These are phyloP conservation scores for Bromus sterilis DNA, from an alignment of 176 grass and related monocot genomes.

Conservation along the genomic window DNA sequence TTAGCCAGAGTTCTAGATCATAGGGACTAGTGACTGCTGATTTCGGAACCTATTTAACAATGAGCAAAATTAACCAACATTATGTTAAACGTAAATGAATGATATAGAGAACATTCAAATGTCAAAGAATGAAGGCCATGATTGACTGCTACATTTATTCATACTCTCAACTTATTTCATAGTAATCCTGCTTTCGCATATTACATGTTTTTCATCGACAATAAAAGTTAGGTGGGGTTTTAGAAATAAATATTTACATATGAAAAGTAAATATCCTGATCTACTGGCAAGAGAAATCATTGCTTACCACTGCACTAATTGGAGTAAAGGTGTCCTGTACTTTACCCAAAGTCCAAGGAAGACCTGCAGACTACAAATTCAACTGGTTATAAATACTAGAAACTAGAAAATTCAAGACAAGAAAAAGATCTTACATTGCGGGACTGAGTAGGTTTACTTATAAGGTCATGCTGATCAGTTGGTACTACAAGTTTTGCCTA, in stretches of 20 bases:
- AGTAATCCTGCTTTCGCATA: background rate
- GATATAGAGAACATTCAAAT: background rate
- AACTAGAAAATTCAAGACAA: background rate
- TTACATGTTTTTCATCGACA: background rate
- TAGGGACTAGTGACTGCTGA: slow-evolving; percentile 60
- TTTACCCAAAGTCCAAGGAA: slow-evolving; percentile 95
- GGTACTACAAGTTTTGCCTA: background rate
- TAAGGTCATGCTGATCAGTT: background rate
- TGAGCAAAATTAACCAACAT: background rate
- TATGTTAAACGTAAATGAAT: background rate
- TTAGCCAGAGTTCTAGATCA: slow-evolving; percentile 88
- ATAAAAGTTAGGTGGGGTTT: background rate
- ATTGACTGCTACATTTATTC: background rate
- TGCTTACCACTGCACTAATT: slow-evolving; percentile 81
- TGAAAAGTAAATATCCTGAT: background rate
- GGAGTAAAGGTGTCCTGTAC: slow-evolving; percentile 94
- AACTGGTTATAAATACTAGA: background rate
- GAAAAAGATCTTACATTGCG: background rate
- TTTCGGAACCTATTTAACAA: slow-evolving; percentile 67
- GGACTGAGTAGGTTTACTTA: background rate
- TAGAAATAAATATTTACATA: background rate
- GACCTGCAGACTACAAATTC: slow-evolving; percentile 60
- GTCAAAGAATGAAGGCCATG: background rate
- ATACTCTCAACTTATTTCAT: background rate
- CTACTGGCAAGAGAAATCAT: background rate